Conservation (phyloP, 2,329 filamentous ascomycete species). For the Alternaria angustiovoidea region DNA sequence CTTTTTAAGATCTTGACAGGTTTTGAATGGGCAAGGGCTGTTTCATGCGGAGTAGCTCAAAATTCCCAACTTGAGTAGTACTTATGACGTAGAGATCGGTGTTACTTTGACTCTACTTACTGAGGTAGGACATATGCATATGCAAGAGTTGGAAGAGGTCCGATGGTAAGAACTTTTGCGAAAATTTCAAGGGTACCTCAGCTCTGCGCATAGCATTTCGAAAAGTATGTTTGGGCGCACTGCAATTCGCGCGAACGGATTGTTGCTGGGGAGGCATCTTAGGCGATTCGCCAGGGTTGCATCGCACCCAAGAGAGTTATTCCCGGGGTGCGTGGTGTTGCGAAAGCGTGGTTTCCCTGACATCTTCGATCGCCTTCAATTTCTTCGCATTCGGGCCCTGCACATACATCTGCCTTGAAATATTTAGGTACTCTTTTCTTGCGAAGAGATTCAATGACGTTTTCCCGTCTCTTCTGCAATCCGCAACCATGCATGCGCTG, state of each 20-base stretch:
- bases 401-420: not conserved
- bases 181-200: not conserved
- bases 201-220: not conserved
- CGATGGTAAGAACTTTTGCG: not conserved
- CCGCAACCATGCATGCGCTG: not conserved
- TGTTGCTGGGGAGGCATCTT: not conserved
- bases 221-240: not conserved
- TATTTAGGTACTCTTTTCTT: not conserved
- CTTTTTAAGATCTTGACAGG: constrained; percentile 1
- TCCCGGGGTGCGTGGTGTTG: not conserved
- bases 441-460: not conserved
- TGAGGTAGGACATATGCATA: not conserved
- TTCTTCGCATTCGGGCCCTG: not conserved
- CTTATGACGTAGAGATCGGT: not conserved
- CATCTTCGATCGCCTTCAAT: not conserved
- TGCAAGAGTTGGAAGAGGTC: not conserved
- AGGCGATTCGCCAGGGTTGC: not conserved
- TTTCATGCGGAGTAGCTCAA: not conserved
- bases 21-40: not conserved
- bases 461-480: not conserved
- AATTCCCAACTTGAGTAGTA: not conserved
- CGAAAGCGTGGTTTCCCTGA: not conserved
- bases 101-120: not conserved
- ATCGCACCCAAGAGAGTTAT: not conserved
- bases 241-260: not conserved